Base-by-base conservation (phyloP, 768 basidiomycete genomes). In the Macrolepiota dolichaula region DNA sequence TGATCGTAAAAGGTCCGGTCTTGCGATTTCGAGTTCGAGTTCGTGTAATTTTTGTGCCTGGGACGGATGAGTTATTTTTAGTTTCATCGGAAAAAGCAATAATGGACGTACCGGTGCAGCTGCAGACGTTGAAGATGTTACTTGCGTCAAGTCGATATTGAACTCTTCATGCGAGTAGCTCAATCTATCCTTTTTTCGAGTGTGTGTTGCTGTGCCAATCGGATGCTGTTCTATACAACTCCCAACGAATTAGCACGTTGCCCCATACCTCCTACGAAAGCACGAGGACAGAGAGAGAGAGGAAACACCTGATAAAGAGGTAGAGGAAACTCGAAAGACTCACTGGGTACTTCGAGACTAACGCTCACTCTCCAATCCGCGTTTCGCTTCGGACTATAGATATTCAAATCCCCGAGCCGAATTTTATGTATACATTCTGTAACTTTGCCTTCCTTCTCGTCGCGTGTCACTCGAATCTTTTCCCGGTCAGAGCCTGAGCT, bases 321-420 rank as follows among this genome's bases (percentile, higher is more conserved):
- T 51, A 50, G 24, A 61, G 24, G 32, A 60, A 55, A 36, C 38
- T 13, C 57, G 40, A 42, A 13, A 29, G 57, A 79, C 85, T 63
- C 66, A 96, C 95, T 82, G 25, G 92, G 91, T 40, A 91, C 81
- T 81, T 99, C 96, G n/a, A 92, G 70, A 71, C 85, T 98, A 5
- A 98, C 93, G 64, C 92, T 95, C 4, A 99, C 80, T 58, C 97
- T 78, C 93, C 94, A 98, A 73, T 99, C 97, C 47, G 90, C 93
- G 0, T 78, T 71, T 24, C 87, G 78, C 70, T 90, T 91, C 7
- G 96, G 96, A 68, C 85, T 86, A 71, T 83, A 89, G 27, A 99
- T 81, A 71, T 99, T 92, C 69, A 99, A 75, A 72, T 96, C 87
- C 5, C 89, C 95, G 24, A 99, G 75, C 51, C 95, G 81, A 15